Percentiles rank a stretch among this genome's conserved stretches.
phyloP scores from a whole-genome alignment of 345 rosid species.

The Gossypium turneri region DNA sequence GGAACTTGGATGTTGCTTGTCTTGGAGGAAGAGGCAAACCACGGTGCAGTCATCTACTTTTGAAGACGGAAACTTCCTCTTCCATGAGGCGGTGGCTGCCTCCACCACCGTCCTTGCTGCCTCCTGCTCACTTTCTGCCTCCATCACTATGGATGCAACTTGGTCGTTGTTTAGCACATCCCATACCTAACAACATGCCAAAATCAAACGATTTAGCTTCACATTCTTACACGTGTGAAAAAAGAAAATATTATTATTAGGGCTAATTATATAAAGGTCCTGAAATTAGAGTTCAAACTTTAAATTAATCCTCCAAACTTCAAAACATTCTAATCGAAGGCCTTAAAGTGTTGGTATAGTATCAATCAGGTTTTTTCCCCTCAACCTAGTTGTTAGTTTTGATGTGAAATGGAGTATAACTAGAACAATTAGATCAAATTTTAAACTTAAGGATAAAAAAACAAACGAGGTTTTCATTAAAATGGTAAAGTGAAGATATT shows the following conservation, averaged over 20 bases:
- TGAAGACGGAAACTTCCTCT: constrained; percentile 46
- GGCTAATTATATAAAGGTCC: too few species aligned
- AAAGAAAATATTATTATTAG: too few species aligned
- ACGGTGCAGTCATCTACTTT: constrained; percentile 66
- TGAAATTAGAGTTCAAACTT: background rate
- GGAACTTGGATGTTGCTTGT: constrained; percentile 12
- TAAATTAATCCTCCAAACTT: background rate
- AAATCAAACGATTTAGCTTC: background rate
- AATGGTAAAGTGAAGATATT: too few species aligned
- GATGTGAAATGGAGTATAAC: too few species aligned
- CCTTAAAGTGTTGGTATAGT: too few species aligned
- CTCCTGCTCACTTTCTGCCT: constrained; percentile 32
- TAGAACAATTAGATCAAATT: too few species aligned
- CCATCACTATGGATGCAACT: constrained; percentile 48
- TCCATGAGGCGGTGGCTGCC: constrained; percentile 61
- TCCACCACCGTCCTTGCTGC: constrained; percentile 65
- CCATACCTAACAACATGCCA: constrained; percentile 43
- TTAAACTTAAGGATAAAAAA: too few species aligned
- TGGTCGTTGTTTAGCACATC: constrained; percentile 73
- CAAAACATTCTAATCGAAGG: background rate
- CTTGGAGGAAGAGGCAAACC: constrained; percentile 52
- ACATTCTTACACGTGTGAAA: background rate
- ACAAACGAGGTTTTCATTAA: too few species aligned
- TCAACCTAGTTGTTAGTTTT: too few species aligned
- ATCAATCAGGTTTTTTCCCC: too few species aligned